Conservation (phyloP, 148 eudicot genomes). For the Beta vulgaris region DNA sequence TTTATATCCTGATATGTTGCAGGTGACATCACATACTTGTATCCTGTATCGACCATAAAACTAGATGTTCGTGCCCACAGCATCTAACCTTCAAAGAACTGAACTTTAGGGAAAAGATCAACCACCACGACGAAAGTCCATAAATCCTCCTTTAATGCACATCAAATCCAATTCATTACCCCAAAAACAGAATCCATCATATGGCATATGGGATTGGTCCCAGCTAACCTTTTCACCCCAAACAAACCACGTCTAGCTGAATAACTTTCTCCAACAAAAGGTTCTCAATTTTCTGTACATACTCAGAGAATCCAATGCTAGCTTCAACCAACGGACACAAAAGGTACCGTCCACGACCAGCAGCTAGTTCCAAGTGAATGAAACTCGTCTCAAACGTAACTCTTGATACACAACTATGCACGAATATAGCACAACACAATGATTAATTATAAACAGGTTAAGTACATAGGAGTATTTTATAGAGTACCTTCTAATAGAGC, state of each 20-base stretch:
- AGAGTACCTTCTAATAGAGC: slow-evolving; percentile 93
- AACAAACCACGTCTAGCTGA: slow-evolving; percentile 16
- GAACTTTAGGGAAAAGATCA: not conserved
- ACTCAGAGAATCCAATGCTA: slow-evolving; percentile 22
- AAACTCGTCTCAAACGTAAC: not conserved
- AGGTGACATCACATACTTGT: not conserved
- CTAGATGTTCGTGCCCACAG: not conserved
- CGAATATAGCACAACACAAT: not conserved
- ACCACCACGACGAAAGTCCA: not conserved
- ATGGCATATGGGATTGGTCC: slow-evolving; percentile 20
- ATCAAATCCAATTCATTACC: not conserved
- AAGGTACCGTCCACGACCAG: slow-evolving; percentile 4
- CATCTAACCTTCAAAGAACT: slow-evolving; percentile 1
- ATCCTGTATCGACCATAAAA: not conserved
- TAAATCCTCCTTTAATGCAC: not conserved
- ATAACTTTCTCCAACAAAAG: slow-evolving; percentile 15
- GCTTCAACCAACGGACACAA: not conserved
- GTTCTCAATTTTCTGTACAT: slow-evolving; percentile 11
- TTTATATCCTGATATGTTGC: not conserved
- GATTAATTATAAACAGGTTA: not conserved
- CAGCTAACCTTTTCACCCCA: slow-evolving; percentile 18
- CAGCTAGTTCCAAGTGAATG: not conserved
- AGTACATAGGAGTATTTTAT: not conserved
- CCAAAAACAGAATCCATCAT: slow-evolving; percentile 9
- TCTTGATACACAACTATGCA: not conserved